Evolutionary conservation across 257 asterid genomes (phyloP), one percentile per base, ranked within the genome.

Genomic region (Ocimum tenuiflorum): DNA sequence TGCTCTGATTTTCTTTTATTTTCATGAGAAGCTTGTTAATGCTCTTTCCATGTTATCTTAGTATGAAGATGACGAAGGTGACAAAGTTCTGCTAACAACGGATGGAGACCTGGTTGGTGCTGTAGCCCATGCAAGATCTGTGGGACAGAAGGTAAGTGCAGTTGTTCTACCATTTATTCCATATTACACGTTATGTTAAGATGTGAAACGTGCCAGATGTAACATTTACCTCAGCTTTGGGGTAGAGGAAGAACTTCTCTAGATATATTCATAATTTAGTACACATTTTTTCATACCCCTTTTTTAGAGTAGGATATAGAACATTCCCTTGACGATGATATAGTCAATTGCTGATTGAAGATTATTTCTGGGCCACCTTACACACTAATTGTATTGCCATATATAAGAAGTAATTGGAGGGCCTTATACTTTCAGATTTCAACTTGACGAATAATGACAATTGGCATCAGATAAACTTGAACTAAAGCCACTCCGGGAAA

Each of bases 21-120:
- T 56, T 13, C 46, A 10, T 23, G 13, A 33, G 59, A 53, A 46
- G 42, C 60, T 49, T 68, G 60, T 60, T 68, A 67, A 65, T 57
- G 51, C 17, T 56, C 50, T 63, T 67, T 3, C 47, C 23, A n/a
- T 11, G 35, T 63, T 53, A 14, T 38, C 45, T 42, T 42, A 94
- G 97, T 94, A 94, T 68, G 99, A 90, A 80, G 97, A 94, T 58
- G 99, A 94, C 48, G 97, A 94, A 81, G 96, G 96, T 24, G 97
- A 94, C 74, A 89, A 78, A 78, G 97, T 94, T 59, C 75, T 94
- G 77, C 97, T 94, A 61, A 81, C 86, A 39, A 79, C 85, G 8
- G 95, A 94, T 55, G 77, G 82, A 51, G 99, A 94, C 75, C 91
- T 94, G 70, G 69, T 75, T 75, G 79, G 85, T 88, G 99, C 99